Conservation (phyloP, 257 asterid species). For the Prunella vulgaris region DNA sequence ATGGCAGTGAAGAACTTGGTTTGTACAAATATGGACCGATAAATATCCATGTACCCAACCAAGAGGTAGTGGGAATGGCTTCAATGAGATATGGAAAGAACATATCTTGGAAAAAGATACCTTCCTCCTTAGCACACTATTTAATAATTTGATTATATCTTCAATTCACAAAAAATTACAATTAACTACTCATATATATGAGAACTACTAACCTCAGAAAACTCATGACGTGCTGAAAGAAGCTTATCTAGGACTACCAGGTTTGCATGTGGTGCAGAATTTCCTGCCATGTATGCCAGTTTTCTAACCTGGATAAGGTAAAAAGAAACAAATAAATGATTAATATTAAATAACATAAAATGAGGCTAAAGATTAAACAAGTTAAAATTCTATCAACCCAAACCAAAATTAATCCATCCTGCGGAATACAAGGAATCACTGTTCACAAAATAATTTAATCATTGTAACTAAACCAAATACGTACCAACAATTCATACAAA, state of each 20-base stretch:
- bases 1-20: too few species aligned
- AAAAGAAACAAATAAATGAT: slow-evolving; percentile 10
- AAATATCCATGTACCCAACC: not conserved
- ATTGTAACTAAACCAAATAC: not conserved
- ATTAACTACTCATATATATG: slow-evolving; percentile 5
- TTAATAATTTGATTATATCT: not conserved
- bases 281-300: slow-evolving; percentile 72
- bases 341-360: slow-evolving; percentile 7
- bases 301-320: slow-evolving; percentile 67
- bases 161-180: slow-evolving; percentile 10
- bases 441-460: not conserved
- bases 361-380: not conserved
- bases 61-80: not conserved
- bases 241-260: slow-evolving; percentile 79
- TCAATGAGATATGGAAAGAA: not conserved
- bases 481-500: slow-evolving; percentile 15
- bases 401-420: not conserved
- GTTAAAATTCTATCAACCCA: slow-evolving; percentile 1
- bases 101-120: not conserved
- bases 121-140: not conserved
- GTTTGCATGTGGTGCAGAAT: slow-evolving; percentile 79
- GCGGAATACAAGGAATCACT: slow-evolving; percentile 8
- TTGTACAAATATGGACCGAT: too few species aligned
- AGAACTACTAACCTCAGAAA: slow-evolving; percentile 64
- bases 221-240: slow-evolving; percentile 84